Conservation (phyloP, 1,284 basidiomycete genomes). For the Somion occarium region DNA sequence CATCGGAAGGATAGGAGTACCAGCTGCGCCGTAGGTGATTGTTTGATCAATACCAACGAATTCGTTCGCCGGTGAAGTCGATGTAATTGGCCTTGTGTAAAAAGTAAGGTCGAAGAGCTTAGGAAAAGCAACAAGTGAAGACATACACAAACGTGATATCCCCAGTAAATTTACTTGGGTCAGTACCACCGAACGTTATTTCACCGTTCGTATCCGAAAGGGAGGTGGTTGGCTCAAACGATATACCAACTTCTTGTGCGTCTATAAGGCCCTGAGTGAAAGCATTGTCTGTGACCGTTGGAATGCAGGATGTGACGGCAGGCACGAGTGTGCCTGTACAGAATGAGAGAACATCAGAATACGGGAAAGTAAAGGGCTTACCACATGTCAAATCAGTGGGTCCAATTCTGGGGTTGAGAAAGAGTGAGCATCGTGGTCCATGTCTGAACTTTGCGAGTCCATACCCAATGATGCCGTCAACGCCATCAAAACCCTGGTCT, state of each 20-base stretch:
- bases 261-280: slow-evolving; percentile 5
- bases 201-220: slow-evolving; percentile 8
- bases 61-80: slow-evolving; percentile 29
- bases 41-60: slow-evolving; percentile 16
- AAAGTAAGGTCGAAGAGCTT: background rate
- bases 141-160: slow-evolving; percentile 40
- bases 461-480: slow-evolving; percentile 53
- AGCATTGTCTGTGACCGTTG: slow-evolving; percentile 15
- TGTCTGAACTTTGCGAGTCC: background rate
- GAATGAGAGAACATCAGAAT: background rate
- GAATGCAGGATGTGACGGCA: slow-evolving; percentile 30
- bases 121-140: background rate
- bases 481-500: slow-evolving; percentile 32
- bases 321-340: slow-evolving; percentile 26
- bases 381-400: slow-evolving; percentile 38
- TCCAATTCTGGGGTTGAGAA: slow-evolving; percentile 25
- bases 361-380: background rate
- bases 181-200: slow-evolving; percentile 11
- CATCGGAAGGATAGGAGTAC: slow-evolving; percentile 5
- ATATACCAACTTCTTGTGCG: slow-evolving; percentile 9
- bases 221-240: slow-evolving; percentile 11
- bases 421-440: background rate
- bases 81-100: slow-evolving; percentile 21
- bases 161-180: slow-evolving; percentile 30
- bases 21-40: slow-evolving; percentile 13